Conservation (phyloP, 495 filamentous ascomycete species). For the Acidomyces sp. region DNA sequence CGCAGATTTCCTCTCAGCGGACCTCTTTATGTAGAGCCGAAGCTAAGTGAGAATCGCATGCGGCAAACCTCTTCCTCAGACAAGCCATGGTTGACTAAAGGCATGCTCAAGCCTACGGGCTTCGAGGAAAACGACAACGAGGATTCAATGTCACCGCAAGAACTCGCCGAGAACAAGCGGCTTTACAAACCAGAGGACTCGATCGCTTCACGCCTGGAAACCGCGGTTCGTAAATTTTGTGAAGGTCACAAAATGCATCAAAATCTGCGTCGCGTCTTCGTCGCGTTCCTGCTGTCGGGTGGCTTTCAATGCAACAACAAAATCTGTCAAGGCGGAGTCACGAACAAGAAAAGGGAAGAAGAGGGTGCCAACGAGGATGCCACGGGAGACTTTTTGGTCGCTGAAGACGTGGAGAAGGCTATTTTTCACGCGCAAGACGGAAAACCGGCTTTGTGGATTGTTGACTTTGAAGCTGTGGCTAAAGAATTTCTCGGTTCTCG, state of each 20-base stretch:
- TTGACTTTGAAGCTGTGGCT: constrained; percentile 68
- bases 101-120: constrained; percentile 27
- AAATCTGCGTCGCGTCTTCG: constrained; percentile 50
- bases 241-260: constrained; percentile 58
- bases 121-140: constrained; percentile 61
- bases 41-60: neutral
- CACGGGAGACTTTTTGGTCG: constrained; percentile 31
- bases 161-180: constrained; percentile 45
- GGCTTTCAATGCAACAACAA: constrained; percentile 57
- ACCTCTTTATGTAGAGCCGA: constrained; percentile 5
- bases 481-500: constrained; percentile 56
- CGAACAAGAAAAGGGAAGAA: constrained; percentile 38
- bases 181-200: constrained; percentile 23
- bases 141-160: constrained; percentile 56
- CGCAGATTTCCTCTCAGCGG: constrained; percentile 13
- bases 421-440: constrained; percentile 22
- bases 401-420: constrained; percentile 6
- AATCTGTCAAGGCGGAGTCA: constrained; percentile 48
- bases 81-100: constrained; percentile 17
- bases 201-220: constrained; percentile 52
- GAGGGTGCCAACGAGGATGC: constrained; percentile 46
- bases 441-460: constrained; percentile 41
- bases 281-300: constrained; percentile 69
- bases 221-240: constrained; percentile 70
- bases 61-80: constrained; percentile 1